These are phyloP conservation scores for Nannizzia gypsea DNA, from an alignment of 2,329 filamentous ascomycete species.

Conservation along the genomic window DNA sequence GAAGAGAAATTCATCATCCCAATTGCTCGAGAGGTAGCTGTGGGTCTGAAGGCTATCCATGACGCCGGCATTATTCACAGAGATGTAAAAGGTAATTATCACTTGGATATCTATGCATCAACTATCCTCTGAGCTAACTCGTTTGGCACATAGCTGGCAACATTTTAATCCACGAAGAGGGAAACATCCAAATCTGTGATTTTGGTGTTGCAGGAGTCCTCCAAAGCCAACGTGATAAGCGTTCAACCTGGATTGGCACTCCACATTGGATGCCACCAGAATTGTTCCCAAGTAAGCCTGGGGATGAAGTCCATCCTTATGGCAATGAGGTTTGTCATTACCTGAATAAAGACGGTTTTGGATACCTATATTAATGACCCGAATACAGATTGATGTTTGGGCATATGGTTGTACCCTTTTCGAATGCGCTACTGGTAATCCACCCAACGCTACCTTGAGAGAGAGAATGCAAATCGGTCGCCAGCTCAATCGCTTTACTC, in stretches of 20 bases:
- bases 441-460: slow-evolving; percentile 37
- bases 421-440: slow-evolving; percentile 39
- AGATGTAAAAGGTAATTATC: slow-evolving; percentile 47
- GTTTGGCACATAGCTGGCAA: slow-evolving; percentile 41
- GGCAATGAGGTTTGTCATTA: slow-evolving; percentile 33
- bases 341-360: neutral
- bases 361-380: slow-evolving; percentile 3
- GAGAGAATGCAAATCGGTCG: slow-evolving; percentile 38
- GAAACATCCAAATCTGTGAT: slow-evolving; percentile 51
- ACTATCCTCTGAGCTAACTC: neutral
- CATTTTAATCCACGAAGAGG: slow-evolving; percentile 52
- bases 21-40: slow-evolving; percentile 51
- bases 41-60: slow-evolving; percentile 51
- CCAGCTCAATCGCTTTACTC: slow-evolving; percentile 32
- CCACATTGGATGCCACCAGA: slow-evolving; percentile 58
- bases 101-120: neutral
- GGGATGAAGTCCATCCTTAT: slow-evolving; percentile 31
- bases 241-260: slow-evolving; percentile 54
- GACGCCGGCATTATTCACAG: slow-evolving; percentile 55
- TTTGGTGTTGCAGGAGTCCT: slow-evolving; percentile 55
- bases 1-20: slow-evolving; percentile 52
- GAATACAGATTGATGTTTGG: slow-evolving; percentile 38
- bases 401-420: slow-evolving; percentile 40
- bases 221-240: slow-evolving; percentile 48
- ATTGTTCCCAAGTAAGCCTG: slow-evolving; percentile 33